Evolutionary conservation across 2,329 filamentous ascomycete species (phyloP).

Genomic region (Lachnellula occidentalis): DNA sequence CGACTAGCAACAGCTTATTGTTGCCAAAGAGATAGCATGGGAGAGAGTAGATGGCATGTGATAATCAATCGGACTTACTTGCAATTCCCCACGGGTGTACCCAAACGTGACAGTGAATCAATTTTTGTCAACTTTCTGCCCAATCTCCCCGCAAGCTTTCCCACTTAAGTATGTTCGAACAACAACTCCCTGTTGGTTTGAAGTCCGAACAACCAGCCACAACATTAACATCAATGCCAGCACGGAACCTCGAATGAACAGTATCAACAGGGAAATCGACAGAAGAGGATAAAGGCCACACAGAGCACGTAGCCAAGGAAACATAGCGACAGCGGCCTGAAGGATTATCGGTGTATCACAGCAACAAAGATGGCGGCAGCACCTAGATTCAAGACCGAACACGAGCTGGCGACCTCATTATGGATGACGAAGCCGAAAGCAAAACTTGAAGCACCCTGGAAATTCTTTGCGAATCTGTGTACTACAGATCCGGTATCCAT

Average conservation of each 20-base stretch:
- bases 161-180: no score
- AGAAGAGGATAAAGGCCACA: no score
- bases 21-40: not conserved
- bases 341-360: no score
- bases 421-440: not conserved
- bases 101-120: not conserved
- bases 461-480: slow-evolving; percentile 3
- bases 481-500: not conserved
- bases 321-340: no score
- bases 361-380: no score
- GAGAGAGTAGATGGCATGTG: not conserved
- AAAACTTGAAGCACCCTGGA: not conserved
- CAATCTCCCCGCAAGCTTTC: no score
- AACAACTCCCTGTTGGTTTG: no score
- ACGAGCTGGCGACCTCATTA: not conserved
- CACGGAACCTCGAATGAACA: no score
- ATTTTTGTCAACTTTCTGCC: not conserved
- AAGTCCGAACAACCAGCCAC: no score
- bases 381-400: not conserved
- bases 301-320: no score
- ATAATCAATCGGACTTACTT: not conserved
- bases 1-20: not conserved
- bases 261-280: no score
- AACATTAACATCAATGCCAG: no score
- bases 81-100: not conserved